Base-by-base conservation (phyloP, 768 basidiomycete species). In the Leccinum obscurum region DNA sequence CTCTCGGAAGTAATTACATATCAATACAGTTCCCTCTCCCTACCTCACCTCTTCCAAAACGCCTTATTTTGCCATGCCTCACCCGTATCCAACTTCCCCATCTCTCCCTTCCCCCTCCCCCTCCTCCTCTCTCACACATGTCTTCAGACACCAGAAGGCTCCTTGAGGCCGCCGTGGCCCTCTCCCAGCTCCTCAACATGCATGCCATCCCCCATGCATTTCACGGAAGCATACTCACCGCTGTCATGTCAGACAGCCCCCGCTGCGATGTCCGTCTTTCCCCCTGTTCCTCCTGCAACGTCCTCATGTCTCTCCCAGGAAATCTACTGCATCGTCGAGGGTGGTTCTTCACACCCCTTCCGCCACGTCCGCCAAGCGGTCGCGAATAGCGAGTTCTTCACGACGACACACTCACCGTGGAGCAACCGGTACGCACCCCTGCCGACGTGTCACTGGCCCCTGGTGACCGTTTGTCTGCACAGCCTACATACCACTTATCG, bases 321-420 rank as follows among this genome's bases (percentile, higher is more conserved):
- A 75, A 89, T 94, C 56, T 87, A 81, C 63, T 93, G 92, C 72
- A 86, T 94, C 70, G 90, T 92, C 62, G 88, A 93, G 74, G 85
- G 86, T 51, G 85, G 87, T n/a, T 74, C 83, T 37, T 74, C 80
- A 1, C 87, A 93, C 71, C 87, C 90, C 0, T 94, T 93, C 72
- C 85, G 90, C 60, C 85, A 87, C 59, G 89, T 91, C 51, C 85
- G 92, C 58, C 89, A 92, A 64, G 90, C 92, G 13, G 70, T 90
- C 56, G 75, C 84, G 32, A 83, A 83, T 30, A 86, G 78, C 68
- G 81, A 85, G 35, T 82, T 87, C 66, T 84, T 92, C 65, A 82
- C 85, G 9, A 80, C 82, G 22, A 87, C 83, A 13, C 82, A 87
- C 65, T 90, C 92, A 0, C 87, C 92, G n/a, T 93, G 92, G 92